These are phyloP conservation scores for Oidiodendron maius DNA, from an alignment of 495 filamentous ascomycete genomes.

Conservation along the genomic window DNA sequence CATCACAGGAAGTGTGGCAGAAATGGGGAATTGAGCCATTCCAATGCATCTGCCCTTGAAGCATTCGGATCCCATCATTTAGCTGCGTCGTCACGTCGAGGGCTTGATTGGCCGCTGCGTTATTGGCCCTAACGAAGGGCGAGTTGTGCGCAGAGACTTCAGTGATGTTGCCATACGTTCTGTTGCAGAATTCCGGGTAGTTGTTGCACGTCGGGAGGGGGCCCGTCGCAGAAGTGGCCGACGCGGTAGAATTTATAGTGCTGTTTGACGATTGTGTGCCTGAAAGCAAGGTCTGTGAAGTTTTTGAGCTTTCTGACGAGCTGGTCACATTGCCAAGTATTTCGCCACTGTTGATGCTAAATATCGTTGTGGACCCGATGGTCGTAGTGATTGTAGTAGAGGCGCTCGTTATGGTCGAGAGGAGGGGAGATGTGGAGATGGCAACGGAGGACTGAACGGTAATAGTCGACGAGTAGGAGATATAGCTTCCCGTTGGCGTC, in stretches of 20 bases:
- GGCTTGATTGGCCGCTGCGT: conserved; percentile 64
- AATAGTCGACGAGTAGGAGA: conserved; percentile 33
- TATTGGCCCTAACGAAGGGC: conserved; percentile 67
- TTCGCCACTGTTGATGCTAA: conserved; percentile 7
- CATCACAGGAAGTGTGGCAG: conserved; percentile 73
- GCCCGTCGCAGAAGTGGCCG: conserved; percentile 39
- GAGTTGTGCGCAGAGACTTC: conserved; percentile 84
- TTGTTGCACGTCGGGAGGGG: conserved; percentile 82
- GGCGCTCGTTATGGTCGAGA: conserved; percentile 14
- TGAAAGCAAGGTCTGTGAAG: conserved; percentile 24
- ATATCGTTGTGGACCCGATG: conserved; percentile 19
- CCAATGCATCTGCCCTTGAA: conserved; percentile 69
- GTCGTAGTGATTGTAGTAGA: conserved; percentile 19
- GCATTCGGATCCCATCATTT: conserved; percentile 84
- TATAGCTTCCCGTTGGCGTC: conserved; percentile 32
- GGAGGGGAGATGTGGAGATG: conserved; percentile 13
- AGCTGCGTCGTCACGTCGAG: conserved; percentile 67
- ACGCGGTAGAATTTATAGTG: conserved; percentile 28
- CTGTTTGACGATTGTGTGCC: conserved; percentile 26
- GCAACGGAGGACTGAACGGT: conserved; percentile 17
- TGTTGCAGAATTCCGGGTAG: conserved; percentile 73
- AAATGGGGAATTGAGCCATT: conserved; percentile 44
- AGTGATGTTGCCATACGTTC: conserved; percentile 88
- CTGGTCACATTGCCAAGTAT: conserved; percentile 22
- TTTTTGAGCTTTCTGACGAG: conserved; percentile 2